Conservation (phyloP, 2,329 filamentous ascomycete species). For the Thielaviopsis ethacetica region DNA sequence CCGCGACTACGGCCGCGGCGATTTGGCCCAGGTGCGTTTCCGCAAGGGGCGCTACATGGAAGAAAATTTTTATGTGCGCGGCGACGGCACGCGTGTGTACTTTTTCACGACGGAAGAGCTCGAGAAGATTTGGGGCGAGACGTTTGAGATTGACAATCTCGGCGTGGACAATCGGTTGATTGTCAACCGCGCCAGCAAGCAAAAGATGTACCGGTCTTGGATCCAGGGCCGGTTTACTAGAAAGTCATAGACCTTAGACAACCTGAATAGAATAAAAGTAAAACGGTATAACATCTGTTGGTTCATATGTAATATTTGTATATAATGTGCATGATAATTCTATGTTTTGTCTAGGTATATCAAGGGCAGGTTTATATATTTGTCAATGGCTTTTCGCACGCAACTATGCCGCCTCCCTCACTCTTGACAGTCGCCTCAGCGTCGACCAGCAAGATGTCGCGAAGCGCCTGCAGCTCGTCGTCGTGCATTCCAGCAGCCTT, state of each 20-base stretch:
- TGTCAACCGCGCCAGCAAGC: conserved; percentile 74
- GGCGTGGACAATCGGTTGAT: conserved; percentile 78
- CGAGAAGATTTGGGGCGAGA: conserved; percentile 56
- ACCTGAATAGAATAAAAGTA: conserved; percentile 5
- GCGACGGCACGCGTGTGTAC: conserved; percentile 91
- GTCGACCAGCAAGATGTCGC: conserved; percentile 22
- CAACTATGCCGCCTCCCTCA: neutral
- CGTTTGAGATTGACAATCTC: conserved; percentile 45
- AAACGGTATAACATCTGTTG: neutral
- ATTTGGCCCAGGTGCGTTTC: conserved; percentile 91
- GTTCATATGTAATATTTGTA: neutral
- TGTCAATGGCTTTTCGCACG: neutral
- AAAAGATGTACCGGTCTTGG: conserved; percentile 99
- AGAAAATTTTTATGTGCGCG: conserved; percentile 93
- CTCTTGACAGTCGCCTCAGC: neutral
- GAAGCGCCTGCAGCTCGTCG: conserved; percentile 24
- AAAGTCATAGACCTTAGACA: conserved; percentile 22
- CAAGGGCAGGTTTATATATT: neutral
- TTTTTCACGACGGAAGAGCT: conserved; percentile 89
- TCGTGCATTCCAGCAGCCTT: conserved; percentile 40
- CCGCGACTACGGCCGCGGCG: conserved; percentile 88
- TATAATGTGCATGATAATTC: neutral
- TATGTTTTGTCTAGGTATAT: neutral
- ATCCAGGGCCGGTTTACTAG: conserved; percentile 72
- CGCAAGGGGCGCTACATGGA: conserved; percentile 88